A percentile compares a stretch with the other conserved stretches of the same genome.
Evolutionary conservation across 257 asterid genomes (phyloP).

Genomic region (Nicotiana attenuata): DNA sequence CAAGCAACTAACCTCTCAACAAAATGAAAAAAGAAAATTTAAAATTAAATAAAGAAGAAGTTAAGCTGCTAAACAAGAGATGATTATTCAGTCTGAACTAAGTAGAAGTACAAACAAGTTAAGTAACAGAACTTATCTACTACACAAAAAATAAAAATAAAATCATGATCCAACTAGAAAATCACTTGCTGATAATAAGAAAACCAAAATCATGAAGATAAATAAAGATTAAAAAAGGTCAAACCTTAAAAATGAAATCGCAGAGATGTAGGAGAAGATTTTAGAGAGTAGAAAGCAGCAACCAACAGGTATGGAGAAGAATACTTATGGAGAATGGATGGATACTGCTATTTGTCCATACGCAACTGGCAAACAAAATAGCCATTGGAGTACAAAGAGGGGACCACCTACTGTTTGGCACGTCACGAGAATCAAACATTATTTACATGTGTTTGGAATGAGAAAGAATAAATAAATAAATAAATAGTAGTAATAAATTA

Average conservation of each 20-base stretch:
- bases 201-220: not conserved
- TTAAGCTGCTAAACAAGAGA: not conserved
- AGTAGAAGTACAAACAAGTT: not conserved
- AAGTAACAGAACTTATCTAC: not conserved
- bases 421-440: not conserved
- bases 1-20: not conserved
- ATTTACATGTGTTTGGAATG: not conserved
- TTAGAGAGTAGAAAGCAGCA: not conserved
- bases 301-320: not conserved
- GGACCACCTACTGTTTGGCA: not conserved
- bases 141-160: not conserved
- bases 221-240: not conserved
- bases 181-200: not conserved
- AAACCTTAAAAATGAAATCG: slow-evolving; percentile 9
- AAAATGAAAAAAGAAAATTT: too few relatives aligned
- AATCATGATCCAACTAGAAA: not conserved
- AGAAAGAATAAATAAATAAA: not conserved
- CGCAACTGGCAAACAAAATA: not conserved
- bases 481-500: too few relatives aligned
- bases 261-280: slow-evolving; percentile 3
- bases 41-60: not conserved
- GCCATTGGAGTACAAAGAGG: not conserved
- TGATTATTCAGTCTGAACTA: not conserved
- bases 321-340: not conserved
- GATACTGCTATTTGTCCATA: not conserved